phyloP scores from a whole-genome alignment of 257 asterid genomes.

The Petrea volubilis region DNA sequence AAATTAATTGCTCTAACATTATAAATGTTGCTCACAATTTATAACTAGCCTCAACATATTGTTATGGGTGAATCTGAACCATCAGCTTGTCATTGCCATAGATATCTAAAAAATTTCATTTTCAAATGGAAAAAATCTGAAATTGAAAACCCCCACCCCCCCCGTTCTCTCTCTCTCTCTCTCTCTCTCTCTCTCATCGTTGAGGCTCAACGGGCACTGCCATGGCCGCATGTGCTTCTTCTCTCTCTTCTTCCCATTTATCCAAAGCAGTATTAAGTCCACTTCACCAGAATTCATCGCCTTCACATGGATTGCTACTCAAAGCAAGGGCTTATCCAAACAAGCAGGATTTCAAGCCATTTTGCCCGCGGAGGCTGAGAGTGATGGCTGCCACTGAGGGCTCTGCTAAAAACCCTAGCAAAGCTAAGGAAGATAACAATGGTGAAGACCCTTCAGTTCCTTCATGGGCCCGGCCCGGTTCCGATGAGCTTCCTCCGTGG shows the following conservation, averaged over 20 bases:
- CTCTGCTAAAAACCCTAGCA: slow-evolving; percentile 49
- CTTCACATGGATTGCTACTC: slow-evolving; percentile 5
- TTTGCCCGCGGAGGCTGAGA: slow-evolving; percentile 21
- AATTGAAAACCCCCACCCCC: too few species aligned
- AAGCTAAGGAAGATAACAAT: slow-evolving; percentile 29
- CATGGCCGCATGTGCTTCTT: slow-evolving; percentile 36
- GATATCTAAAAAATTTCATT: neutral
- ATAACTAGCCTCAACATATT: too few species aligned
- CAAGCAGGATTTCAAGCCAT: slow-evolving; percentile 13
- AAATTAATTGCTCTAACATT: too few species aligned
- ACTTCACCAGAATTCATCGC: slow-evolving; percentile 26
- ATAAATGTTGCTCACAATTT: too few species aligned
- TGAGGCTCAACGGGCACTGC: neutral
- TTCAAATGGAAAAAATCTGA: slow-evolving; percentile 27
- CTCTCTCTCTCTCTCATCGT: neutral
- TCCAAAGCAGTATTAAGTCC: slow-evolving; percentile 23
- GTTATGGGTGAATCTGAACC: neutral
- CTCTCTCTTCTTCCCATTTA: slow-evolving; percentile 27
- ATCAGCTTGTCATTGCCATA: neutral
- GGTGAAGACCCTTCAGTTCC: slow-evolving; percentile 61
- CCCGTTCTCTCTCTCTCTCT: too few species aligned
- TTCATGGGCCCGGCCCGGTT: slow-evolving; percentile 81
- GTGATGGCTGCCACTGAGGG: slow-evolving; percentile 50
- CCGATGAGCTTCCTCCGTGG: slow-evolving; percentile 94
- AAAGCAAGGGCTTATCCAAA: slow-evolving; percentile 20